phyloP scores from a whole-genome alignment of 2,329 filamentous ascomycete species.

The Chalaropsis thielavioides region DNA sequence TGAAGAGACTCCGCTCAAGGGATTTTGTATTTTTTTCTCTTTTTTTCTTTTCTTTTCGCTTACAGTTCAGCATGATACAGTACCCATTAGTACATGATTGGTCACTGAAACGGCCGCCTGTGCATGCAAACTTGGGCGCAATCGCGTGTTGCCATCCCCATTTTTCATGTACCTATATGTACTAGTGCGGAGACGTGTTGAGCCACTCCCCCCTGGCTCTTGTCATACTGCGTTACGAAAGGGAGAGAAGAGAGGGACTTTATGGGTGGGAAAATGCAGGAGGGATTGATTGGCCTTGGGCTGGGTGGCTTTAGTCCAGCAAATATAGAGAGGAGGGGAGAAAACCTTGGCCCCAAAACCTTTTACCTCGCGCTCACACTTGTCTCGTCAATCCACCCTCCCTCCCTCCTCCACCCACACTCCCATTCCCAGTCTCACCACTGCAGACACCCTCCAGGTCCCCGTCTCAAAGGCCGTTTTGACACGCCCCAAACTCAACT shows the following conservation, averaged over 20 bases:
- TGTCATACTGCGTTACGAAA: slow-evolving; percentile 4
- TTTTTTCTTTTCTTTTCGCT: not conserved
- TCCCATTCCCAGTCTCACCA: slow-evolving; percentile 18
- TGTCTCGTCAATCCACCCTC: slow-evolving; percentile 15
- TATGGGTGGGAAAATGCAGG: not conserved
- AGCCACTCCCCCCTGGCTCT: slow-evolving; percentile 13
- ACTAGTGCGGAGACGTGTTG: slow-evolving; percentile 5
- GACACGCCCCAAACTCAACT: slow-evolving; percentile 16
- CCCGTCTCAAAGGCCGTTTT: slow-evolving; percentile 14
- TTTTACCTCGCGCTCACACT: slow-evolving; percentile 8
- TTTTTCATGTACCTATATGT: slow-evolving; percentile 2
- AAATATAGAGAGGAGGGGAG: slow-evolving; percentile 7
- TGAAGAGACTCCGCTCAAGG: not conserved
- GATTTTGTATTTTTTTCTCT: not conserved
- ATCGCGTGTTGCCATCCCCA: not conserved
- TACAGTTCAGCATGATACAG: not conserved
- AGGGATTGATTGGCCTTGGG: not conserved
- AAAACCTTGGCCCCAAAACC: slow-evolving; percentile 12
- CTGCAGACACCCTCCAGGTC: slow-evolving; percentile 18
- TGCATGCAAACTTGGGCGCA: not conserved
- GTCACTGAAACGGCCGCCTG: not conserved
- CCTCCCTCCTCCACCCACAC: slow-evolving; percentile 17
- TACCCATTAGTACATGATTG: not conserved
- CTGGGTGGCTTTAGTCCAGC: not conserved
- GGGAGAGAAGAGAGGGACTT: slow-evolving; percentile 7